A percentile compares a stretch with the other conserved stretches of the same genome.
Conservation (phyloP, 495 filamentous ascomycete species). For the Annulohypoxylon nitens region DNA sequence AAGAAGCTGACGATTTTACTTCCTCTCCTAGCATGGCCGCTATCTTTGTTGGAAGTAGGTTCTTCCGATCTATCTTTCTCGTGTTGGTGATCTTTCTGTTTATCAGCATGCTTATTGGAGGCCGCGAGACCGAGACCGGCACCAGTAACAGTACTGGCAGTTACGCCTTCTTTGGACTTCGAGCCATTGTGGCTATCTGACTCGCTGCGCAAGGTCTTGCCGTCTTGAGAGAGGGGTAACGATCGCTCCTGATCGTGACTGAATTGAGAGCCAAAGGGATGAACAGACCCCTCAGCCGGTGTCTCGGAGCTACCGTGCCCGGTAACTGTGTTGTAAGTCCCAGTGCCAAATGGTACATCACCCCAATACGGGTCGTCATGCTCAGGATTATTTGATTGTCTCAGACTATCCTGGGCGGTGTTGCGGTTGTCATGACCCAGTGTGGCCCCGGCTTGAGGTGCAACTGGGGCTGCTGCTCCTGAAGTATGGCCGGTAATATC, state of each 20-base stretch:
- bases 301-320: constrained; percentile 58
- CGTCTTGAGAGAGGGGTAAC: constrained; percentile 39
- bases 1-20: constrained; percentile 50
- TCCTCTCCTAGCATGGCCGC: constrained; percentile 40
- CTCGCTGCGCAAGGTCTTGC: constrained; percentile 41
- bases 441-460: neutral
- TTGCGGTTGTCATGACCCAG: constrained; percentile 4
- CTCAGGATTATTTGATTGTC: constrained; percentile 20
- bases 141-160: constrained; percentile 14
- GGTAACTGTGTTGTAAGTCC: constrained; percentile 58
- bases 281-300: constrained; percentile 24
- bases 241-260: constrained; percentile 50
- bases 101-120: constrained; percentile 31
- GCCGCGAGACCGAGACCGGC: constrained; percentile 24
- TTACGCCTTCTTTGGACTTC: constrained; percentile 27
- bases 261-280: constrained; percentile 4
- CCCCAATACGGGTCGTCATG: constrained; percentile 58
- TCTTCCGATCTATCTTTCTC: constrained; percentile 26
- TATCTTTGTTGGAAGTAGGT: constrained; percentile 16
- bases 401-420: constrained; percentile 32
- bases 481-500: constrained; percentile 3
- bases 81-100: constrained; percentile 35
- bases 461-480: neutral
- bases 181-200: constrained; percentile 29
- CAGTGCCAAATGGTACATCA: constrained; percentile 51